Evolutionary conservation across 257 asterid species (phyloP).

Genomic region (Rehmannia glutinosa): DNA sequence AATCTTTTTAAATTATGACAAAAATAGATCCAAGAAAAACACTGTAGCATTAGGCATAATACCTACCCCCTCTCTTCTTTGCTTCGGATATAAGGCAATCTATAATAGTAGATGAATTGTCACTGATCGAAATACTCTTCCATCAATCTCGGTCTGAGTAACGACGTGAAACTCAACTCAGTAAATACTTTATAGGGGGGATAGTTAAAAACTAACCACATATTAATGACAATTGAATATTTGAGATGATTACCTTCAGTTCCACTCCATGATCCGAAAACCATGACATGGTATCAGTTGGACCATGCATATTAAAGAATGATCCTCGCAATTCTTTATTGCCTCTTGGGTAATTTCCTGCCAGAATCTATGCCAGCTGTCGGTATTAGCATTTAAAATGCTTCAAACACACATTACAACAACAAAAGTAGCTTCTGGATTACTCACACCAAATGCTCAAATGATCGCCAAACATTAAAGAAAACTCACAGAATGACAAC

Average conservation of each 20-base stretch:
- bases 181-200: not conserved
- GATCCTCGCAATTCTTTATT: slow-evolving; percentile 88
- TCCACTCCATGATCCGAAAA: slow-evolving; percentile 75
- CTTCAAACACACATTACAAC: not conserved
- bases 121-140: slow-evolving; percentile 86
- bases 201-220: not conserved
- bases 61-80: slow-evolving; percentile 69
- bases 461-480: not conserved
- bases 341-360: slow-evolving; percentile 92
- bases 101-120: slow-evolving; percentile 75
- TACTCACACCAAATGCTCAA: not conserved
- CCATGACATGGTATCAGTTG: slow-evolving; percentile 91
- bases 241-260: slow-evolving; percentile 50
- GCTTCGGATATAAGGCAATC: slow-evolving; percentile 92
- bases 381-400: slow-evolving; percentile 7
- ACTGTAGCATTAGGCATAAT: slow-evolving; percentile 11
- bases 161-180: slow-evolving; percentile 21
- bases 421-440: not conserved
- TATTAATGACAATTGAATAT: not conserved
- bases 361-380: slow-evolving; percentile 49
- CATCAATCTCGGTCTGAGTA: slow-evolving; percentile 77
- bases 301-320: slow-evolving; percentile 77
- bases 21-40: not conserved
- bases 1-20: not conserved
- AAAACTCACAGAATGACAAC: not conserved